phyloP scores from a whole-genome alignment of 805 yeast species.

The Candida pseudoglaebosa region DNA sequence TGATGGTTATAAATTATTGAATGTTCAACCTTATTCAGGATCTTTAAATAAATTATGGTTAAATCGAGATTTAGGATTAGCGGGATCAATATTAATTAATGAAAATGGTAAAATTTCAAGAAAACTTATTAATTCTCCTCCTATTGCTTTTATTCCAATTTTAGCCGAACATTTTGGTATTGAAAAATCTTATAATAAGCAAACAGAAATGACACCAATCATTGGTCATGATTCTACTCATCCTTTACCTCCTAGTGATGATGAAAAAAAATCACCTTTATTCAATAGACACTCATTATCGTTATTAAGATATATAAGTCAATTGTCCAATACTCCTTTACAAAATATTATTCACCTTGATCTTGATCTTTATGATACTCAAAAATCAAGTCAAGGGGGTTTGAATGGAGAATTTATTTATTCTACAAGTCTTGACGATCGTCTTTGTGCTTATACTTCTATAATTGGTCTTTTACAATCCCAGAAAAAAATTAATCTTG shows the following conservation, averaged over 20 bases:
- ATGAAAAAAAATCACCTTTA: constrained; percentile 24
- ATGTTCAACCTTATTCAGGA: constrained; percentile 41
- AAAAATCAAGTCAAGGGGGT: constrained; percentile 35
- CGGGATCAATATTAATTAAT: constrained; percentile 31
- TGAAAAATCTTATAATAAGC: constrained; percentile 27
- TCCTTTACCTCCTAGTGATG: constrained; percentile 18
- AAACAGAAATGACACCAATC: constrained; percentile 38
- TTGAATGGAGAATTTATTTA: constrained; percentile 32
- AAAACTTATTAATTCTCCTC: constrained; percentile 29
- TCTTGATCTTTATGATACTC: constrained; percentile 35
- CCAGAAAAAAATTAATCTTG: constrained; percentile 12
- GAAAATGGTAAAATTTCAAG: constrained; percentile 20
- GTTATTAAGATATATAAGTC: constrained; percentile 30
- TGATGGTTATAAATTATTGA: constrained; percentile 33
- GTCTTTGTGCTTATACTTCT: constrained; percentile 38
- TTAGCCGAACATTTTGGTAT: constrained; percentile 38
- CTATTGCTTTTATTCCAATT: constrained; percentile 37
- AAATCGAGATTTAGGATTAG: constrained; percentile 41
- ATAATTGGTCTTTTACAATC: constrained; percentile 28
- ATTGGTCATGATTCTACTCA: constrained; percentile 20
- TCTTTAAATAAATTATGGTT: constrained; percentile 32
- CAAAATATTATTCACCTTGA: constrained; percentile 27
- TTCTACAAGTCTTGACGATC: constrained; percentile 39
- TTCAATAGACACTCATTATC: constrained; percentile 27
- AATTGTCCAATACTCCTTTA: constrained; percentile 18